phyloP scores from a whole-genome alignment of 2,329 filamentous ascomycete species.

The Apiospora kogelbergensis region DNA sequence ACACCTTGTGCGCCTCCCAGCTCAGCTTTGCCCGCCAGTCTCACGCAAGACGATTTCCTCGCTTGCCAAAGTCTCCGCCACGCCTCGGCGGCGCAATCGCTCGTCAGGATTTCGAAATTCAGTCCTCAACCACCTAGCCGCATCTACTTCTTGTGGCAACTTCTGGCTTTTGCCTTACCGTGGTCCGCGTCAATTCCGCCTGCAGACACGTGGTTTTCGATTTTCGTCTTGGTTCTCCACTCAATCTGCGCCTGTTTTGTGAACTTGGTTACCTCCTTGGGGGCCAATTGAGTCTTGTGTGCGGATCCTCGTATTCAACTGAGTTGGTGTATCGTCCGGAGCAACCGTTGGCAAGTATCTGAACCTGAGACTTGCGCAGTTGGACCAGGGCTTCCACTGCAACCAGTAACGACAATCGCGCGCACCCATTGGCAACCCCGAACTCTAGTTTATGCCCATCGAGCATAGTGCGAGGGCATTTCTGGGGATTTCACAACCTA shows the following conservation, averaged over 20 bases:
- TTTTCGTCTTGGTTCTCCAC: background rate
- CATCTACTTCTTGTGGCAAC: background rate
- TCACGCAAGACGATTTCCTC: background rate
- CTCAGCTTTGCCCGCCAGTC: conserved; percentile 6
- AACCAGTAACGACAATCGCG: background rate
- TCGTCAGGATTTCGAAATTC: background rate
- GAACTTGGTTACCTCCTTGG: conserved; percentile 1
- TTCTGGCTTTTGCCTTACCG: background rate
- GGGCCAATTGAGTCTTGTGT: background rate
- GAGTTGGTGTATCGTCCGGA: background rate
- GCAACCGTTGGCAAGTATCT: background rate
- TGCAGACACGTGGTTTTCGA: background rate
- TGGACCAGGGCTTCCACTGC: background rate
- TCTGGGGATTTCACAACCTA: background rate
- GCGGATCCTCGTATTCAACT: background rate
- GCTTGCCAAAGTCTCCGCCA: background rate
- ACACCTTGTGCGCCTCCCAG: conserved; percentile 5
- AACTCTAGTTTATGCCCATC: background rate
- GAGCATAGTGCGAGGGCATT: background rate
- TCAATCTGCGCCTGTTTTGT: background rate
- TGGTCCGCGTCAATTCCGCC: background rate
- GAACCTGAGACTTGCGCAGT: background rate
- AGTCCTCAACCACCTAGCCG: background rate
- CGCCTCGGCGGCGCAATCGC: background rate
- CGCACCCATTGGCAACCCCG: background rate